phyloP scores from a whole-genome alignment of 305 asterid genomes.

The Plantago coronopus region DNA sequence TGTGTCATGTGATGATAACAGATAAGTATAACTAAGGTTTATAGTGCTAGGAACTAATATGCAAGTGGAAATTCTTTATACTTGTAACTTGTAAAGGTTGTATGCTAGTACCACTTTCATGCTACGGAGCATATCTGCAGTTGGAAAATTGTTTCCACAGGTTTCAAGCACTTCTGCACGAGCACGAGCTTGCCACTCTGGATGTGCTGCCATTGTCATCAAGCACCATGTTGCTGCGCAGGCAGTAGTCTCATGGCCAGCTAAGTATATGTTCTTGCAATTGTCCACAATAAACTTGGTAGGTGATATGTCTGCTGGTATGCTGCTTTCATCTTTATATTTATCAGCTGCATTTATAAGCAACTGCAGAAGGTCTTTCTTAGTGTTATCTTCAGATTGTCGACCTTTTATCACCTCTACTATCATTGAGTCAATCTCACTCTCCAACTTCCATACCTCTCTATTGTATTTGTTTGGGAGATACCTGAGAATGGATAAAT shows the following conservation, averaged over 20 bases:
- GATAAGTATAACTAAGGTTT: too few species aligned
- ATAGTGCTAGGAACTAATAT: too few species aligned
- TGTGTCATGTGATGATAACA: too few species aligned
- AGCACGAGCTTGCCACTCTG: slow-evolving; percentile 70
- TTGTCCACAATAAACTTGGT: slow-evolving; percentile 54
- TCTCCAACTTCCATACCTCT: slow-evolving; percentile 51
- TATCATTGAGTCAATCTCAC: slow-evolving; percentile 53
- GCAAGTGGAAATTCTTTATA: background rate
- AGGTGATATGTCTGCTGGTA: slow-evolving; percentile 35
- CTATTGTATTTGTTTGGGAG: slow-evolving; percentile 53
- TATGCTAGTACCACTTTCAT: slow-evolving; percentile 48
- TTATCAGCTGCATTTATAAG: slow-evolving; percentile 51
- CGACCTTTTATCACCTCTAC: slow-evolving; percentile 39
- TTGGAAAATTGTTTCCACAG: slow-evolving; percentile 41
- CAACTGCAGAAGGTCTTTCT: slow-evolving; percentile 50
- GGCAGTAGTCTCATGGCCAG: slow-evolving; percentile 69
- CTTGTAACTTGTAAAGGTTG: background rate
- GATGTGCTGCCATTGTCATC: slow-evolving; percentile 65
- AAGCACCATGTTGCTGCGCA: slow-evolving; percentile 70
- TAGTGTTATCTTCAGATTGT: slow-evolving; percentile 25
- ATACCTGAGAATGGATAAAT: slow-evolving; percentile 37
- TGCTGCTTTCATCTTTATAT: slow-evolving; percentile 27
- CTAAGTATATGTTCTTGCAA: slow-evolving; percentile 68
- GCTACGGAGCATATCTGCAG: slow-evolving; percentile 45
- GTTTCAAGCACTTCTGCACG: slow-evolving; percentile 58